A percentile compares a stretch with the other conserved stretches of the same genome.
These are phyloP conservation scores for Dryadomyces quercivorus DNA, from an alignment of 2,329 filamentous ascomycete species.

Conservation along the genomic window DNA sequence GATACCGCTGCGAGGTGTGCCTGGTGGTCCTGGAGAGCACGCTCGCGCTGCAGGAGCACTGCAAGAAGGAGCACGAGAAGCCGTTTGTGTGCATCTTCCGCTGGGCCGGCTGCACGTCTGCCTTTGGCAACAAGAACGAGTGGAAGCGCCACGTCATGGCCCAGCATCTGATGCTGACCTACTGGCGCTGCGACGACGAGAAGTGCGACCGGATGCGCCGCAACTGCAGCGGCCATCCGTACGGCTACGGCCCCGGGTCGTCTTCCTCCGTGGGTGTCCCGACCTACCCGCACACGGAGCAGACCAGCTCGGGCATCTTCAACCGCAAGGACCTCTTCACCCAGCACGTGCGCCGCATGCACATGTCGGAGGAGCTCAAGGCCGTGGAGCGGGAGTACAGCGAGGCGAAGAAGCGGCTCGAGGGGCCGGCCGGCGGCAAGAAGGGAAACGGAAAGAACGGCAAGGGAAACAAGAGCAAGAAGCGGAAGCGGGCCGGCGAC, in stretches of 20 bases:
- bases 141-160: slow-evolving; percentile 84
- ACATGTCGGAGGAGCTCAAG: slow-evolving; percentile 37
- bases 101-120: slow-evolving; percentile 60
- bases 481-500: neutral
- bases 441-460: neutral
- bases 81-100: slow-evolving; percentile 67
- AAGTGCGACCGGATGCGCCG: slow-evolving; percentile 27
- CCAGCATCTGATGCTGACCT: slow-evolving; percentile 64
- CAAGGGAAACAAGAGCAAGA: neutral
- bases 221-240: neutral
- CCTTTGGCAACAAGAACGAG: slow-evolving; percentile 77
- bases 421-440: neutral
- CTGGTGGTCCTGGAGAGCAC: neutral
- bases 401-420: neutral
- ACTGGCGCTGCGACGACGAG: slow-evolving; percentile 64
- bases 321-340: slow-evolving; percentile 89
- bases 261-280: neutral
- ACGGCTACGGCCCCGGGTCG: neutral
- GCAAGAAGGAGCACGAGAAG: slow-evolving; percentile 39
- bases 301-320: slow-evolving; percentile 49
- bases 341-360: slow-evolving; percentile 80
- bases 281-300: neutral
- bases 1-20: neutral
- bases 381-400: slow-evolving; percentile 20
- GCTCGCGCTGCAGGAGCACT: slow-evolving; percentile 30